phyloP scores from a whole-genome alignment of 495 filamentous ascomycete species.

The Cercophora sp. region DNA sequence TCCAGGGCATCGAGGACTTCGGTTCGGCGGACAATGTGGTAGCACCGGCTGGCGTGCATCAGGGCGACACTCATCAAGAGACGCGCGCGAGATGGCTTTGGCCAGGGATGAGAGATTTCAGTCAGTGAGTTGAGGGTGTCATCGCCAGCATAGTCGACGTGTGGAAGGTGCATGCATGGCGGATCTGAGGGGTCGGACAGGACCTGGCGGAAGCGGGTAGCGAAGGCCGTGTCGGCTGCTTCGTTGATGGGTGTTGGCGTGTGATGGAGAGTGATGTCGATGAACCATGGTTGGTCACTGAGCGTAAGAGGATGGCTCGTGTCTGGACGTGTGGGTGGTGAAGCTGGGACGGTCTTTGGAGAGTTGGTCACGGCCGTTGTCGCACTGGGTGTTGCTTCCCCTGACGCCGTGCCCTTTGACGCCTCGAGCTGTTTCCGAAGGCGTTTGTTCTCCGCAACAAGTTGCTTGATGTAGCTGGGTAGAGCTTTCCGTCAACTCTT shows the following conservation, averaged over 20 bases:
- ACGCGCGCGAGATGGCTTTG: conserved; percentile 1
- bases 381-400: not conserved
- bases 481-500: too few relatives aligned
- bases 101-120: conserved; percentile 2
- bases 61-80: conserved; percentile 7
- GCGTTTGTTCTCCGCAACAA: conserved; percentile 5
- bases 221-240: conserved; percentile 2
- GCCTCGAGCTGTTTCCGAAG: not conserved
- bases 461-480: conserved; percentile 5
- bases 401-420: not conserved
- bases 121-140: conserved; percentile 6
- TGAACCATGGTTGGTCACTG: conserved; percentile 3
- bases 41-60: conserved; percentile 4
- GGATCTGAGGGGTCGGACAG: conserved; percentile 1
- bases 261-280: conserved; percentile 5
- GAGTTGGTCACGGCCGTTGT: not conserved
- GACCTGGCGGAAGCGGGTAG: conserved; percentile 1
- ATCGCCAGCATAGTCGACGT: conserved; percentile 7
- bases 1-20: not conserved
- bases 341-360: not conserved
- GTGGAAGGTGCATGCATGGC: conserved; percentile 1
- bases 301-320: not conserved
- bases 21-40: conserved; percentile 5
- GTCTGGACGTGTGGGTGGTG: not conserved
- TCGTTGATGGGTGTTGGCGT: conserved; percentile 9